Conservation (phyloP, 2,329 filamentous ascomycete genomes). For the Stagonosporopsis chrysanthemi region DNA sequence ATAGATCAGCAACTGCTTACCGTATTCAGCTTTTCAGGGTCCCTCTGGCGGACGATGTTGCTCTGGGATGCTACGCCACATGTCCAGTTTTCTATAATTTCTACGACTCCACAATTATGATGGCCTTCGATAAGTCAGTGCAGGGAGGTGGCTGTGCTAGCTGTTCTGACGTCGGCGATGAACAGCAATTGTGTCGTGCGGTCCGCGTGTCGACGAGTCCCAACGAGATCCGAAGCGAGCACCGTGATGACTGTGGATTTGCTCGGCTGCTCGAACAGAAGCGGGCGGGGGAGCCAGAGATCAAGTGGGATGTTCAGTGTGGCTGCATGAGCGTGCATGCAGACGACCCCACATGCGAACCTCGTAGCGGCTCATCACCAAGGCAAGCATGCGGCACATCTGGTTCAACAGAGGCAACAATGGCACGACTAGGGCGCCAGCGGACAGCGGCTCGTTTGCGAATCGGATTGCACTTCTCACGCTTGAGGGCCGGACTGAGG, state of each 20-base stretch:
- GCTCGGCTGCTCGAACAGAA: slow-evolving; percentile 17
- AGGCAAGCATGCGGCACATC: slow-evolving; percentile 9
- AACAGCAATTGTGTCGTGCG: slow-evolving; percentile 8
- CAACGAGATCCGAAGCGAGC: slow-evolving; percentile 7
- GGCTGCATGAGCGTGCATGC: slow-evolving; percentile 17
- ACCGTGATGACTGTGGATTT: slow-evolving; percentile 23
- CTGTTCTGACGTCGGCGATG: slow-evolving; percentile 15
- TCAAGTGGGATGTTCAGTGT: slow-evolving; percentile 11
- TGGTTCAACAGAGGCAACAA: slow-evolving; percentile 5
- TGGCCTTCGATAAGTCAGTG: slow-evolving; percentile 17
- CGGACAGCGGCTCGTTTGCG: background rate
- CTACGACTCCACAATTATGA: slow-evolving; percentile 26
- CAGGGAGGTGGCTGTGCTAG: slow-evolving; percentile 31
- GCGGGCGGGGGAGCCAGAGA: slow-evolving; percentile 9
- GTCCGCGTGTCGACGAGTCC: slow-evolving; percentile 1
- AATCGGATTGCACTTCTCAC: background rate
- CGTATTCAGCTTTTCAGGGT: slow-evolving; percentile 28
- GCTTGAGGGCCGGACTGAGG: slow-evolving; percentile 14
- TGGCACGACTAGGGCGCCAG: background rate
- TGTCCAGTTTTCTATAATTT: slow-evolving; percentile 25
- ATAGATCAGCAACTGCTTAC: slow-evolving; percentile 19
- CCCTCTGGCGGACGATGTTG: slow-evolving; percentile 30
- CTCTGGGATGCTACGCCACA: slow-evolving; percentile 34
- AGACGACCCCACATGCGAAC: slow-evolving; percentile 5
- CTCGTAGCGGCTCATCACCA: slow-evolving; percentile 17